A percentile compares a stretch with the other conserved stretches of the same genome.
Evolutionary conservation across 495 filamentous ascomycete species (phyloP).

Genomic region (Umbilicaria muhlenbergii): DNA sequence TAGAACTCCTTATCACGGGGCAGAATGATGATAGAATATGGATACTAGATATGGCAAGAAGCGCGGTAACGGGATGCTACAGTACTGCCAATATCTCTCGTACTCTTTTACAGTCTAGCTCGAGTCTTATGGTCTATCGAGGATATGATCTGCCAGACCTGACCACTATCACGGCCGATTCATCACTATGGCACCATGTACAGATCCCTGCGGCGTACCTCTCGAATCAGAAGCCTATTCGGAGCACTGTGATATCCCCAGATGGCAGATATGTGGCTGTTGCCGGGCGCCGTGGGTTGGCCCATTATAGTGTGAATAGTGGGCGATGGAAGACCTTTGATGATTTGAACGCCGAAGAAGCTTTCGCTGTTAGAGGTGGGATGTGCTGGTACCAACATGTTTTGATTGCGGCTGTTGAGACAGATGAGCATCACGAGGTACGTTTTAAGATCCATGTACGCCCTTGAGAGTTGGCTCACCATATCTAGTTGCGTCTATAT

Average conservation of each 20-base stretch:
- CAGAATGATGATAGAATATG: conserved; percentile 62
- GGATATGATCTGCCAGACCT: conserved; percentile 84
- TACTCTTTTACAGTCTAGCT: conserved; percentile 74
- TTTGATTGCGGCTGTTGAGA: conserved; percentile 83
- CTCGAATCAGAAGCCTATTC: conserved; percentile 82
- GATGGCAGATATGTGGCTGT: conserved; percentile 93
- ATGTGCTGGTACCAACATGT: conserved; percentile 99
- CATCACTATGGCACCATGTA: conserved; percentile 81
- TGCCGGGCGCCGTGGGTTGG: conserved; percentile 79
- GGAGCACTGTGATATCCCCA: conserved; percentile 65
- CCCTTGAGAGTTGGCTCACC: not conserved
- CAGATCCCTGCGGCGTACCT: conserved; percentile 77
- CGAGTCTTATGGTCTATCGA: conserved; percentile 76
- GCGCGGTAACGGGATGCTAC: conserved; percentile 78
- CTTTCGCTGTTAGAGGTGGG: conserved; percentile 81
- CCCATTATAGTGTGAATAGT: conserved; percentile 90
- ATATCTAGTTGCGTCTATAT: conserved; percentile 60
- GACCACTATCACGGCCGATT: conserved; percentile 82
- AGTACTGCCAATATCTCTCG: conserved; percentile 77
- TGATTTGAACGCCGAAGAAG: conserved; percentile 65
- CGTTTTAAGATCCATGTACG: not conserved
- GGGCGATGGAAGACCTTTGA: conserved; percentile 92
- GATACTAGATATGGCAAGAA: conserved; percentile 82
- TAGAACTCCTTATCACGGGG: conserved; percentile 61
- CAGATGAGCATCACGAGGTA: conserved; percentile 65